Evolutionary conservation across 2,329 filamentous ascomycete species (phyloP).

Genomic region (Aspergillus tubingensis): DNA sequence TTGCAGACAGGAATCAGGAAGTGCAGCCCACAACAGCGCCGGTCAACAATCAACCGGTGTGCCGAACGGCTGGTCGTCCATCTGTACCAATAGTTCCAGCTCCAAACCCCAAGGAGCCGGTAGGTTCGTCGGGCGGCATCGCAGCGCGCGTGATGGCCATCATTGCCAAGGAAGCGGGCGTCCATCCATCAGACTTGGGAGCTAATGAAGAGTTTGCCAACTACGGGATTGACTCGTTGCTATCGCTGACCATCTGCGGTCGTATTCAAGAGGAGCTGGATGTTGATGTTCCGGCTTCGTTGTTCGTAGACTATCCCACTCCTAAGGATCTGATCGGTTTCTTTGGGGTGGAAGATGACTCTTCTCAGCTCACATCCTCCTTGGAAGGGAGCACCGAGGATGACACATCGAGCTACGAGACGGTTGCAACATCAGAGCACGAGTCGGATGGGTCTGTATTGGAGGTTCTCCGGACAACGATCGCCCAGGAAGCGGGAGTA

Average conservation of each 20-base stretch:
- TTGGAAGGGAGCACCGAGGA: background rate
- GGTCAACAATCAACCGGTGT: background rate
- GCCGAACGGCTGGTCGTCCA: too few relatives aligned
- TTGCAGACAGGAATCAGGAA: background rate
- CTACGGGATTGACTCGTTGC: slow-evolving; percentile 40
- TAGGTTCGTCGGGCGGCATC: background rate
- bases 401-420: slow-evolving; percentile 1
- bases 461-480: background rate
- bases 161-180: slow-evolving; percentile 32
- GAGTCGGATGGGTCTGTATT: background rate
- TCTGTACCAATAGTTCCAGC: background rate
- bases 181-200: slow-evolving; percentile 34
- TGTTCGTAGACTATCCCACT: slow-evolving; percentile 59
- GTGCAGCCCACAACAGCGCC: background rate
- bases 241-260: slow-evolving; percentile 38
- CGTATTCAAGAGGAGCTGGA: slow-evolving; percentile 45
- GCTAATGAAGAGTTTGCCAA: slow-evolving; percentile 28
- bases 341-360: background rate
- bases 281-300: slow-evolving; percentile 56
- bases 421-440: background rate
- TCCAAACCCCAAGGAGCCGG: background rate
- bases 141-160: slow-evolving; percentile 5
- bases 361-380: background rate
- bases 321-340: background rate
- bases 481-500: slow-evolving; percentile 6